These are phyloP conservation scores for Turritis glabra DNA, from an alignment of 345 rosid species.

Conservation along the genomic window DNA sequence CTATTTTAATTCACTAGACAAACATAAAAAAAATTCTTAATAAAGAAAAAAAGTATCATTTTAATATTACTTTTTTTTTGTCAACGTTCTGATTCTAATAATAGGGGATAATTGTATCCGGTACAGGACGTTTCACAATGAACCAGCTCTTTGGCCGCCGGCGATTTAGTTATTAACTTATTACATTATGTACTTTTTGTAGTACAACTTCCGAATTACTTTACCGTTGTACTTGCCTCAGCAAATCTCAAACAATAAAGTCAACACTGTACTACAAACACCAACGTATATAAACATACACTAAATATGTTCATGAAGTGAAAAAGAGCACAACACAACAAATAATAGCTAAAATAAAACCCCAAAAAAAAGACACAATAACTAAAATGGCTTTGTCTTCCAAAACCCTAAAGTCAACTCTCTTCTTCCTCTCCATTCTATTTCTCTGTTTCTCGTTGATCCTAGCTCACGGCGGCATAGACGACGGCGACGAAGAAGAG, in stretches of 20 bases:
- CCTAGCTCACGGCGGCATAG: slow-evolving; percentile 48
- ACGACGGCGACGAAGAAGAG: slow-evolving; percentile 23
- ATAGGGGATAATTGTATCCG: slow-evolving; percentile 3
- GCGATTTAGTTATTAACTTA: background rate
- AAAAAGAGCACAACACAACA: slow-evolving; percentile 1
- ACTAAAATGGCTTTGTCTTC: slow-evolving; percentile 39
- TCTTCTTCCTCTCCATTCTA: slow-evolving; percentile 39
- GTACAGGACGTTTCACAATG: slow-evolving; percentile 1
- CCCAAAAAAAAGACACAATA: background rate
- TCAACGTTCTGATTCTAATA: slow-evolving; percentile 12
- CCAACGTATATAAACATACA: background rate
- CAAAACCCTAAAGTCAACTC: slow-evolving; percentile 49
- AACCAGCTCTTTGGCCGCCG: slow-evolving; percentile 28
- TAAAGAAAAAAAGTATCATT: too few relatives aligned
- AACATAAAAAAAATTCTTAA: too few relatives aligned
- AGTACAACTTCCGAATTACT: slow-evolving; percentile 27
- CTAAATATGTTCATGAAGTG: background rate
- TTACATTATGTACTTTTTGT: slow-evolving; percentile 1
- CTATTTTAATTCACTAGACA: too few relatives aligned
- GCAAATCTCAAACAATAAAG: slow-evolving; percentile 18
- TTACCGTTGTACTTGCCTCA: slow-evolving; percentile 34
- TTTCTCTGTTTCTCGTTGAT: slow-evolving; percentile 46
- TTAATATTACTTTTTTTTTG: background rate
- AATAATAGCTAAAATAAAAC: slow-evolving; percentile 4
- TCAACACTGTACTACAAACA: slow-evolving; percentile 43